Conservation (phyloP, 768 basidiomycete species). For the Cubamyces sp. region DNA sequence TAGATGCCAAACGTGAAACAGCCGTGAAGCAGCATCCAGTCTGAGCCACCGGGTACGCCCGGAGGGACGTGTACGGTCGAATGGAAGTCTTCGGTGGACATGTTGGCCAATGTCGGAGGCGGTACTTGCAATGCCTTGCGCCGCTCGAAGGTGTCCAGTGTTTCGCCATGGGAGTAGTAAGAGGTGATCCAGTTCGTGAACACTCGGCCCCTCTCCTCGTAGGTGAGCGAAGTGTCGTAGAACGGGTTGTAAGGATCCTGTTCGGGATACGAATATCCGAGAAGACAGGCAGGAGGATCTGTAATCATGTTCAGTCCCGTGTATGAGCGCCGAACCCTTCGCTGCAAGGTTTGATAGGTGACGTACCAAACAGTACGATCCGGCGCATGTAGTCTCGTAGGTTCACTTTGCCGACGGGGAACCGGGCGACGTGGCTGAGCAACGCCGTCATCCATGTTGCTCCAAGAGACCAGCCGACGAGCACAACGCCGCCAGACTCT, state of each 20-base stretch:
- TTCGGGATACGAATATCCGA: constrained; percentile 9
- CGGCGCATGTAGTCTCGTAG: constrained; percentile 10
- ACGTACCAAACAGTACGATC: constrained; percentile 17
- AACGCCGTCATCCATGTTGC: constrained; percentile 11
- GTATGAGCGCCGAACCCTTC: not conserved
- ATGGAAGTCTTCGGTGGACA: constrained; percentile 1
- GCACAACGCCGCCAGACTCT: constrained; percentile 8
- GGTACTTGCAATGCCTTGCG: not conserved
- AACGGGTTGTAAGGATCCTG: constrained; percentile 6
- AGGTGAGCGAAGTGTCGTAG: constrained; percentile 3
- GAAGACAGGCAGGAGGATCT: not conserved
- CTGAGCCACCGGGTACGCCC: constrained; percentile 5
- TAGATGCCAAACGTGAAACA: not conserved
- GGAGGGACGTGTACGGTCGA: constrained; percentile 4
- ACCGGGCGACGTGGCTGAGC: constrained; percentile 5
- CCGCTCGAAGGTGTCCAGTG: not conserved
- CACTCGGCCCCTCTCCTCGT: constrained; percentile 3
- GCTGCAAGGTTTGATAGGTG: not conserved
- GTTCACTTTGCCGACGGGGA: constrained; percentile 1
- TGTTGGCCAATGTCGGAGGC: not conserved
- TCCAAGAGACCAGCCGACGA: constrained; percentile 24
- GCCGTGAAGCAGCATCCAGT: constrained; percentile 6
- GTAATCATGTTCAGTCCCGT: not conserved
- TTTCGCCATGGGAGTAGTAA: constrained; percentile 9
- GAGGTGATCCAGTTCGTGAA: constrained; percentile 11